Base-by-base conservation (phyloP, 1,284 basidiomycete genomes). In the Lentinula novae-zelandiae region DNA sequence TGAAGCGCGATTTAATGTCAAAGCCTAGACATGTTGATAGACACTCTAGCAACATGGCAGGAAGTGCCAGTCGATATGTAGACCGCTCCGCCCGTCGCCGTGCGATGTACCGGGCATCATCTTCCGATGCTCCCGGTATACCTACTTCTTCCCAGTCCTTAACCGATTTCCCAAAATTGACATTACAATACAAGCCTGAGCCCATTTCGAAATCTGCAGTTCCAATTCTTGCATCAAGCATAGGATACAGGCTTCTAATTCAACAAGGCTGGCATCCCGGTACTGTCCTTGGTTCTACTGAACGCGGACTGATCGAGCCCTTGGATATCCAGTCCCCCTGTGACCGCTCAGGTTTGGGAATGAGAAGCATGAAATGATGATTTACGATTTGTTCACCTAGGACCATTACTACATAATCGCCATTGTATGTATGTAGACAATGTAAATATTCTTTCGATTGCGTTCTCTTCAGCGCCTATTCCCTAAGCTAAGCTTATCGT, bases 191-290 rank as follows among this genome's bases (percentile, higher is more conserved):
- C 12, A 51, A 17, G 5, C 63, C 64, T 20, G 55, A 66, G 20
- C 64, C 69, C 5, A 59, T 63, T 3, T 79, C 82, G 46, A 69
- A 75, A 42, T 74, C 79, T 13, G 71, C 81, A 20, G 66, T 69
- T 5, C 81, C 83, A 2, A 69, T 90, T 36, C 69, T 82, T 3
- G 68, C 78, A 2, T 75, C 77, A n/a, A 91, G 89, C 67, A 74
- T 91, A 55, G 89, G 89, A 0, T 84, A 87, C 67, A 79, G 75
- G 44, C 73, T 92, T 49, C 76, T 91, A 2, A 73, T 84, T 71
- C 87, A 85, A 69, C 88, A 90, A 71, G 89, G 89, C 1, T 92
- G 90, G 89, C 72, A 76, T 31, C 89, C 87, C 15, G 90, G 89
- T 6, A 81, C 77, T 27, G 73, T 78, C 5, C 79, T 91, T 13